Base-by-base conservation (phyloP, 148 eudicot species). In the Vaccinium darrowii region DNA sequence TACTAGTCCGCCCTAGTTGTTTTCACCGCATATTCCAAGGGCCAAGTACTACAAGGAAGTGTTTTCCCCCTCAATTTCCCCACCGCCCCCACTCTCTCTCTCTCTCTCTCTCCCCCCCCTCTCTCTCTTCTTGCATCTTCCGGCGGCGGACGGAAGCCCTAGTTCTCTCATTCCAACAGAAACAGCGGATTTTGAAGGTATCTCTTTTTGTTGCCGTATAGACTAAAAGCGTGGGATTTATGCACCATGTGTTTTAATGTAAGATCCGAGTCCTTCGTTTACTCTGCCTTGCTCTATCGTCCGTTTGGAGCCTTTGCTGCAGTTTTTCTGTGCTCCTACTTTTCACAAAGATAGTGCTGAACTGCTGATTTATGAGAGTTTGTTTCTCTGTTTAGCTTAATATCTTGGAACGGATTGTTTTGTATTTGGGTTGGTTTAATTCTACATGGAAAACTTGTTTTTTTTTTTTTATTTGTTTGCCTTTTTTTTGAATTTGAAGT, bases 61-160 rank as follows among this genome's bases (percentile, higher is more conserved):
- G 25, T 67, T 67, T 67, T 67, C 73, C 73, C 73, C 73, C 73
- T 25, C 36, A 23, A 30, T 67, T 67, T 67, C 73, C 73, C 2
- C 71, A 21, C 0, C 63, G 63, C 63, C 63, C 63, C 65, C 65
- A 4, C 47, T n/a, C n/a, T 5, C 53, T 18, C 53, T 65, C 74
- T 65, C 54, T 3, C 25, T 0, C n/a, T 2, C 25, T 3, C 11
- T 0, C 33, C 0, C 53, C 50, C 83, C 21, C 67, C 50, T 33
- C 78, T 72, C 78, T 33, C 79, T 10, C 50, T 5, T 4, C 33
- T 30, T 21, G 49, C 52, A 83, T 83, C 18, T 19, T 49, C 76
- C 33, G 47, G 84, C 76, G 21, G 84, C 76, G 12, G 58, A 30
- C 14, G 50, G 51, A 82, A 82, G 39, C 84, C 84, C 84, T 82